Evolutionary conservation across 352 stramenopile species (phyloP).

Genomic region (Phytophthora hybrid): DNA sequence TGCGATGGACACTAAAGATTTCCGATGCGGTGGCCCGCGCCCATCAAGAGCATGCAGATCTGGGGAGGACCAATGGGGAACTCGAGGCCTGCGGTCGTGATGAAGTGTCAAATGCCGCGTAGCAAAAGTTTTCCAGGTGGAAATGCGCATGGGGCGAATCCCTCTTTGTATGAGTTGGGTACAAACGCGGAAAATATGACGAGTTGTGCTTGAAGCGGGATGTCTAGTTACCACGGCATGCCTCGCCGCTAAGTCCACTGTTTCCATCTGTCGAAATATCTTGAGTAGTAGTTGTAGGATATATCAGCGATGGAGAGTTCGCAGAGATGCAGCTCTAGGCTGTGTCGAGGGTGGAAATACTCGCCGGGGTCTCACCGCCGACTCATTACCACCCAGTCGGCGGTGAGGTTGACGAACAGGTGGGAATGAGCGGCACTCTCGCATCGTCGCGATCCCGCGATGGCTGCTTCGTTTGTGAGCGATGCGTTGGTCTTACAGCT

Average conservation of each 20-base stretch:
- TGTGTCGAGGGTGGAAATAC: not conserved
- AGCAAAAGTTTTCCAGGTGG: not conserved
- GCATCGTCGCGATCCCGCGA: not conserved
- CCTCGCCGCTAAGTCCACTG: not conserved
- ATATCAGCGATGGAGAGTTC: conserved; percentile 11
- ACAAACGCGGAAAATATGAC: too few relatives aligned
- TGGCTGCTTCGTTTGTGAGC: not conserved
- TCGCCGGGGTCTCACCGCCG: too few relatives aligned
- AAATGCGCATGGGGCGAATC: too few relatives aligned
- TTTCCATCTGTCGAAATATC: not conserved
- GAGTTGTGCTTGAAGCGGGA: not conserved
- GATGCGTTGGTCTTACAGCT: not conserved
- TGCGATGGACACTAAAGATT: not conserved
- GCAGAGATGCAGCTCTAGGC: not conserved
- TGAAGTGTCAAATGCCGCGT: not conserved
- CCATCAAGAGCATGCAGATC: conserved; percentile 13
- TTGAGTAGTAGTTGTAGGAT: not conserved
- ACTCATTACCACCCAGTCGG: too few relatives aligned
- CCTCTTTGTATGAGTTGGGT: too few relatives aligned
- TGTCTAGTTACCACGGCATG: not conserved
- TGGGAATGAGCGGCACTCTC: not conserved
- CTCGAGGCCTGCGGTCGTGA: not conserved
- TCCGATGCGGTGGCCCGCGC: not conserved
- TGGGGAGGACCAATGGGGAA: not conserved
- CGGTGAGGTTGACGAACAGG: not conserved